Conservation (phyloP, 331 rosid genomes). For the Rhamnella rubrinervis region DNA sequence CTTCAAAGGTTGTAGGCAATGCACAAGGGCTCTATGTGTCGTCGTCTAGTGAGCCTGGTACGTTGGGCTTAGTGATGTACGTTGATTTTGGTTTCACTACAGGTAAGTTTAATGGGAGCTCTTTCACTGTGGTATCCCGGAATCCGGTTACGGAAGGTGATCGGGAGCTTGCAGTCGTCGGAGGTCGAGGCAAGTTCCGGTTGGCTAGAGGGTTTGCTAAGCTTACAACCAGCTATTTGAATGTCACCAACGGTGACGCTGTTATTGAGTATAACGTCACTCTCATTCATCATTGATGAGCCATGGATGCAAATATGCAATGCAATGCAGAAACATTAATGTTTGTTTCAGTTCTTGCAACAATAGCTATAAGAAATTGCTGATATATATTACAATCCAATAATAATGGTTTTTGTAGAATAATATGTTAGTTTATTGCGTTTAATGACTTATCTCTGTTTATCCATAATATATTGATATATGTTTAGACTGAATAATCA, state of each 20-base stretch:
- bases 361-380: too few relatives aligned
- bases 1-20: constrained; percentile 24
- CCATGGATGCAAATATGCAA: too few relatives aligned
- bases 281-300: constrained; percentile 15
- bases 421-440: too few relatives aligned
- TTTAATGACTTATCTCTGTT: too few relatives aligned
- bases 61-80: constrained; percentile 9
- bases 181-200: constrained; percentile 39
- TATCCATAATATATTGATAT: too few relatives aligned
- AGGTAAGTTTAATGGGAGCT: constrained; percentile 32
- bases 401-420: too few relatives aligned
- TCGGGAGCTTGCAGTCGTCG: constrained; percentile 35
- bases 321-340: too few relatives aligned
- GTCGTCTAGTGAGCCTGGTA: not conserved
- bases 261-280: constrained; percentile 28
- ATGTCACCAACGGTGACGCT: constrained; percentile 26
- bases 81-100: constrained; percentile 28
- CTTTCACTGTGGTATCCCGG: constrained; percentile 29
- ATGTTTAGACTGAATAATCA: too few relatives aligned
- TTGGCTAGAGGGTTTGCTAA: constrained; percentile 28
- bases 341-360: not conserved
- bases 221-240: not conserved
- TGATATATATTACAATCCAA: too few relatives aligned
- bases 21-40: constrained; percentile 29
- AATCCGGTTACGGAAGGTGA: constrained; percentile 29